These are phyloP conservation scores for Bolboschoenoplectus hybrid DNA, from an alignment of 202 grass and related monocot genomes.

Conservation along the genomic window DNA sequence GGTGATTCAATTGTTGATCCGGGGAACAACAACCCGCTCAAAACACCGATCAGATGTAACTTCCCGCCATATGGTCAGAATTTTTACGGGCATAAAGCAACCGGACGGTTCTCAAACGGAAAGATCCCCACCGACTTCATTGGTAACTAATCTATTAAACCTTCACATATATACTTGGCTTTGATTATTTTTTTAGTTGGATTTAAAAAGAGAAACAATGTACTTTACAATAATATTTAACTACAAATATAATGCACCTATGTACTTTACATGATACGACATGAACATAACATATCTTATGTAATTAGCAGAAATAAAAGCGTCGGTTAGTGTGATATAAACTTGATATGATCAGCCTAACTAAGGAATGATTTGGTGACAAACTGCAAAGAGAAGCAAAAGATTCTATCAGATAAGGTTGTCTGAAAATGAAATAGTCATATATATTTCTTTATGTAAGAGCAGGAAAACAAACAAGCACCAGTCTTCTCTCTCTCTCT, in stretches of 20 bases:
- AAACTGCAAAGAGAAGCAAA: not conserved
- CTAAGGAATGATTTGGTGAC: not conserved
- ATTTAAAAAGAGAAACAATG: not conserved
- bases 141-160: slow-evolving; percentile 29
- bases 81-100: slow-evolving; percentile 51
- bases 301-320: slow-evolving; percentile 17
- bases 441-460: not conserved
- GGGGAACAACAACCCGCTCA: slow-evolving; percentile 70
- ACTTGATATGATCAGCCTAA: not conserved
- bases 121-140: slow-evolving; percentile 68
- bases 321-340: not conserved
- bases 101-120: slow-evolving; percentile 72
- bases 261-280: no score
- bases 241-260: no score
- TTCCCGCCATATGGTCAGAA: slow-evolving; percentile 67
- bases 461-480: not conserved
- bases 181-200: not conserved
- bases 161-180: slow-evolving; percentile 20
- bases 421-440: not conserved
- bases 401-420: not conserved
- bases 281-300: slow-evolving; percentile 4
- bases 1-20: slow-evolving; percentile 79
- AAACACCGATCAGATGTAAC: slow-evolving; percentile 54
- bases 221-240: not conserved
- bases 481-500: not conserved